A percentile compares a stretch with the other conserved stretches of the same genome.
Evolutionary conservation across 176 grass and related monocot genomes (phyloP).

Genomic region (Aegilops speltoides): DNA sequence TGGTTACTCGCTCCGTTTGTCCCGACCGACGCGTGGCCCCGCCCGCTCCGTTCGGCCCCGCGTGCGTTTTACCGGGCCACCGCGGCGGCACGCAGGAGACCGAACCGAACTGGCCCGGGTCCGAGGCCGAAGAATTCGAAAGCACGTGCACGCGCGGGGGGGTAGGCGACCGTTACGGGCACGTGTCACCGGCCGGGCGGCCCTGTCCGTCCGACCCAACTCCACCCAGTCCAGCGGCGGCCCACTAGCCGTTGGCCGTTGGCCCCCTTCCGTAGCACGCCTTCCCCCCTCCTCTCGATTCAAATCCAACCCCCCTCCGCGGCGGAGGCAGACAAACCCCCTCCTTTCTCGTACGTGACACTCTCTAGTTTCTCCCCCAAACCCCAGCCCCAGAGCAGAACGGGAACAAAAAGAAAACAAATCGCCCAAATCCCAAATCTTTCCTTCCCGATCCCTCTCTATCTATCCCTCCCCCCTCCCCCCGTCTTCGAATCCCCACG

Average conservation of each 20-base stretch:
- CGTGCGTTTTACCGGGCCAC: too few species aligned
- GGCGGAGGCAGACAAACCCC: conserved; percentile 26
- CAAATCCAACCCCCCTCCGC: background rate
- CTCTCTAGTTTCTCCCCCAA: background rate
- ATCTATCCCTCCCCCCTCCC: background rate
- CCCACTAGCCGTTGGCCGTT: conserved; percentile 57
- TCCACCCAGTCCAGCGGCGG: background rate
- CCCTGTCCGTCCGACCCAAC: conserved; percentile 27
- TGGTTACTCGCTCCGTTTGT: background rate
- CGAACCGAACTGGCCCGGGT: background rate
- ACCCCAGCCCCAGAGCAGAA: background rate
- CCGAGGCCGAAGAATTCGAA: conserved; percentile 27
- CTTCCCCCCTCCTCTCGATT: background rate
- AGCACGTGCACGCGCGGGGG: conserved; percentile 19
- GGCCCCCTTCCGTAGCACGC: background rate
- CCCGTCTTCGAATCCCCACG: conserved; percentile 32
- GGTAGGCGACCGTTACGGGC: conserved; percentile 37
- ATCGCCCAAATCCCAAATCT: background rate
- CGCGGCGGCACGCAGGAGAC: too few species aligned
- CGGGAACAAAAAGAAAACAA: conserved; percentile 3
- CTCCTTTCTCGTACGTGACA: conserved; percentile 33
- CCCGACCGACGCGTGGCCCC: background rate
- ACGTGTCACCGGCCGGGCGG: background rate
- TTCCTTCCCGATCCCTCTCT: conserved; percentile 10
- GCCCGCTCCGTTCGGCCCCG: too few species aligned